Evolutionary conservation across 306 rosid genomes (phyloP).

Genomic region (Medicago arabica): DNA sequence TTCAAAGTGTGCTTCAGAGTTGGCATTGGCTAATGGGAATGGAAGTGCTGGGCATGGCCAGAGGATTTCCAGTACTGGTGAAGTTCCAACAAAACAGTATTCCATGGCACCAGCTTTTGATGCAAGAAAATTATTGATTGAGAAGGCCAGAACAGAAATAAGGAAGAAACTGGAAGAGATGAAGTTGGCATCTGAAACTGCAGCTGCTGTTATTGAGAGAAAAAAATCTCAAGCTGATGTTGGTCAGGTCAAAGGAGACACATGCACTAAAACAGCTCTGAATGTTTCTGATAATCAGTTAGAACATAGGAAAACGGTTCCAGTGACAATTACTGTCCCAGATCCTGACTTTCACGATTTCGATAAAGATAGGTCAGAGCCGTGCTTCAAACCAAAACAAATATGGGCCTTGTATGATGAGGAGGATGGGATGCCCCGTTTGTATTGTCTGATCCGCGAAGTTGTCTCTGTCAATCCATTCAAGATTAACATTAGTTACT

Average conservation of each 20-base stretch:
- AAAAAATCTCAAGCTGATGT: slow-evolving; percentile 50
- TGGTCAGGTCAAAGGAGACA: slow-evolving; percentile 53
- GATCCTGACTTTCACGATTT: slow-evolving; percentile 98
- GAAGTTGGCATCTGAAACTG: slow-evolving; percentile 59
- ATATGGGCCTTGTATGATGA: slow-evolving; percentile 99
- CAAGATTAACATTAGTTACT: slow-evolving; percentile 80
- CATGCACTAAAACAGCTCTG: slow-evolving; percentile 44
- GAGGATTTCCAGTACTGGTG: slow-evolving; percentile 51
- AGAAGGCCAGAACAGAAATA: slow-evolving; percentile 84
- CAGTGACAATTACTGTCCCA: slow-evolving; percentile 75
- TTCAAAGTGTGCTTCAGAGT: slow-evolving; percentile 56
- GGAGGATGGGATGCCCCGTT: slow-evolving; percentile 98
- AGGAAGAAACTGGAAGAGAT: slow-evolving; percentile 80
- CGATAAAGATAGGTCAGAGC: slow-evolving; percentile 91
- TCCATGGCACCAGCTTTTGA: slow-evolving; percentile 79
- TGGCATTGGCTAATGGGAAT: slow-evolving; percentile 64
- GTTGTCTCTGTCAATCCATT: slow-evolving; percentile 84
- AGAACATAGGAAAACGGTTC: slow-evolving; percentile 55
- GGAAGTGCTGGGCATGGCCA: slow-evolving; percentile 57
- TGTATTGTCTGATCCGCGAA: slow-evolving; percentile 96
- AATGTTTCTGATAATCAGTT: slow-evolving; percentile 54
- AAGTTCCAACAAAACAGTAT: slow-evolving; percentile 63
- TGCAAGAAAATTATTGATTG: slow-evolving; percentile 78
- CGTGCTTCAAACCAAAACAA: slow-evolving; percentile 94
- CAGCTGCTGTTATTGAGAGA: slow-evolving; percentile 50